Conservation (phyloP, 1,284 basidiomycete species). For the Ustilago esculenta region DNA sequence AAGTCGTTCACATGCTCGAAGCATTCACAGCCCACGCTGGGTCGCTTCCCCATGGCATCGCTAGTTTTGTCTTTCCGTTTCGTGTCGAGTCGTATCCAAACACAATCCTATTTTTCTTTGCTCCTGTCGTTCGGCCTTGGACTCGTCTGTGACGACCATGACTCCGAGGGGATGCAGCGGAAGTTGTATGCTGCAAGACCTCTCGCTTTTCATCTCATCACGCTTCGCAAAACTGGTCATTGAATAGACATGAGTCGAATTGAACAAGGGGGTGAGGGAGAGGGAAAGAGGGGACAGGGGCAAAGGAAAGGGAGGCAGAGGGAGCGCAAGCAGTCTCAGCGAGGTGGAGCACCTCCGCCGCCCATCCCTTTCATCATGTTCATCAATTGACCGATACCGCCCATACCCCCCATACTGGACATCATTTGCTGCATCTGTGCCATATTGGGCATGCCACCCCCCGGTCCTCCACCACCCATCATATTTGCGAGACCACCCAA, state of each 20-base stretch:
- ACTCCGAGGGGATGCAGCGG: too few relatives aligned
- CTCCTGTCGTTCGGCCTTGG: background rate
- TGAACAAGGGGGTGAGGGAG: background rate
- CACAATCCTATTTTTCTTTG: constrained; percentile 3
- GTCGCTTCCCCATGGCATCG: too few relatives aligned
- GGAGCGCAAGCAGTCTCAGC: background rate
- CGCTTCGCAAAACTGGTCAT: too few relatives aligned
- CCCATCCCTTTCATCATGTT: constrained; percentile 86
- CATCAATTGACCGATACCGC: constrained; percentile 62
- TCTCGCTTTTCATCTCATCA: too few relatives aligned
- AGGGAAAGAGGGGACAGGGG: background rate
- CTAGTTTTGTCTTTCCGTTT: background rate
- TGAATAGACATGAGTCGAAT: too few relatives aligned
- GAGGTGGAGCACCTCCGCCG: constrained; percentile 64
- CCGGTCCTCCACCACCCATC: constrained; percentile 34
- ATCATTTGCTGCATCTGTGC: constrained; percentile 67
- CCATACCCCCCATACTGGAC: constrained; percentile 66
- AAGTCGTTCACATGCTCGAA: too few relatives aligned
- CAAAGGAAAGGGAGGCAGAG: background rate
- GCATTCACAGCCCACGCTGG: too few relatives aligned
- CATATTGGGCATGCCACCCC: constrained; percentile 55
- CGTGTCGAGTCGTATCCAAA: constrained; percentile 2
- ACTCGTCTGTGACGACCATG: too few relatives aligned
- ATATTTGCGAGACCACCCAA: constrained; percentile 36
- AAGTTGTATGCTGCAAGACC: too few relatives aligned